These are phyloP conservation scores for Nakazawaea populi DNA, from an alignment of 805 yeast species.

Conservation along the genomic window DNA sequence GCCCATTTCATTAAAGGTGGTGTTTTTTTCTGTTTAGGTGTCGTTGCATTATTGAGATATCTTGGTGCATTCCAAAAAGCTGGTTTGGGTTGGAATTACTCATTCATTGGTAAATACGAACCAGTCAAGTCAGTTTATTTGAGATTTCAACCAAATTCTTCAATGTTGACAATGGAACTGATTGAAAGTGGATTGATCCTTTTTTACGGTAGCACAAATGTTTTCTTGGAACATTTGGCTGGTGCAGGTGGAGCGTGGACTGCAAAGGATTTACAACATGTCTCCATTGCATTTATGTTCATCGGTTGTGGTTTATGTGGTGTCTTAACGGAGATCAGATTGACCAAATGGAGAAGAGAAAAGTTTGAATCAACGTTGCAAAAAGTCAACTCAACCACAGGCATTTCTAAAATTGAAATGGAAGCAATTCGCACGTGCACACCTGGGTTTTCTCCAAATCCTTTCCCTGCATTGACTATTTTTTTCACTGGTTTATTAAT, in stretches of 20 bases:
- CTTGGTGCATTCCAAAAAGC: conserved; percentile 69
- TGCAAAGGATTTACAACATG: conserved; percentile 87
- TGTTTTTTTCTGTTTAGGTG: conserved; percentile 72
- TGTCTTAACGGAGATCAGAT: conserved; percentile 65
- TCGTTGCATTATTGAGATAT: conserved; percentile 78
- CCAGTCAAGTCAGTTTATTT: conserved; percentile 23
- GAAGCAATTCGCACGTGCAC: conserved; percentile 26
- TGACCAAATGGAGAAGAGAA: conserved; percentile 50
- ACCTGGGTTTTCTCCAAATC: conserved; percentile 86
- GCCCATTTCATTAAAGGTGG: conserved; percentile 98
- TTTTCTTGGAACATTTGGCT: conserved; percentile 86
- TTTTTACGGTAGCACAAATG: conserved; percentile 84
- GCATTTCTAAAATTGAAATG: conserved; percentile 14
- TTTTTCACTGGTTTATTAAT: conserved; percentile 95
- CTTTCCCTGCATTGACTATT: conserved; percentile 88
- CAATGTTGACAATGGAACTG: conserved; percentile 74
- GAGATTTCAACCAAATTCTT: conserved; percentile 35
- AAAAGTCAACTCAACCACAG: conserved; percentile 9
- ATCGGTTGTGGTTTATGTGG: conserved; percentile 94
- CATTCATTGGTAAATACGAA: conserved; percentile 21
- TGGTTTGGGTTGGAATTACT: conserved; percentile 90
- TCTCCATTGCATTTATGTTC: conserved; percentile 83
- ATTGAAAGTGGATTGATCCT: conserved; percentile 75
- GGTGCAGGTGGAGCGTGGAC: conserved; percentile 78
- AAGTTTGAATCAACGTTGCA: conserved; percentile 16